Evolutionary conservation across 352 stramenopile species (phyloP).

Genomic region (Globisporangium barbulae): DNA sequence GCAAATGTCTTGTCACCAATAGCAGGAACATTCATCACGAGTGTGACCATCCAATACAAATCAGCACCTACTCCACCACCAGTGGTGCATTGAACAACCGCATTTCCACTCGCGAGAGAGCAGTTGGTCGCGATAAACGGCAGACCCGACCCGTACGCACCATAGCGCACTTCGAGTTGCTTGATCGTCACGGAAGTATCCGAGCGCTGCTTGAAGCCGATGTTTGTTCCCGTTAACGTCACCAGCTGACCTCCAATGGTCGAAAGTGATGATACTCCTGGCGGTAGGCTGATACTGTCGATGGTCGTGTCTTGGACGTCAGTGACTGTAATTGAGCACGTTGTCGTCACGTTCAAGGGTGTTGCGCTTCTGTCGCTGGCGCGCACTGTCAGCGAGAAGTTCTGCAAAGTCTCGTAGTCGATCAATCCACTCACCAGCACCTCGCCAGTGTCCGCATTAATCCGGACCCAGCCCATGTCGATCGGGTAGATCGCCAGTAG

Average conservation of each 20-base stretch:
- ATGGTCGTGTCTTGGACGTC: constrained; percentile 12
- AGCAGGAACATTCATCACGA: constrained; percentile 36
- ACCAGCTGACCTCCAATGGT: constrained; percentile 38
- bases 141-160: constrained; percentile 30
- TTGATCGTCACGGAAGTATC: constrained; percentile 34
- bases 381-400: constrained; percentile 32
- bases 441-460: constrained; percentile 28
- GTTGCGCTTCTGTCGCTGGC: constrained; percentile 31
- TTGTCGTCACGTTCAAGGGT: neutral
- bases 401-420: constrained; percentile 51
- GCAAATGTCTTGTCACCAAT: constrained; percentile 40
- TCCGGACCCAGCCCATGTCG: constrained; percentile 26
- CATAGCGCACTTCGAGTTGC: constrained; percentile 40
- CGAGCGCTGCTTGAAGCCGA: constrained; percentile 52
- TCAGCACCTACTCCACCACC: constrained; percentile 32
- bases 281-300: neutral
- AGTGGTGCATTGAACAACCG: constrained; percentile 36
- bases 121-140: constrained; percentile 40
- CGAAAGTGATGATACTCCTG: constrained; percentile 12
- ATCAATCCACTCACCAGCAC: constrained; percentile 29
- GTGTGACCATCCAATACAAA: constrained; percentile 49
- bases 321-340: constrained; percentile 1
- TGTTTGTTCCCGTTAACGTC: constrained; percentile 40
- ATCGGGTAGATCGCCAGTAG: constrained; percentile 30
- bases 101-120: constrained; percentile 42